Conservation (phyloP, 2,329 filamentous ascomycete genomes). For the Allantophomopsis lycopodina region DNA sequence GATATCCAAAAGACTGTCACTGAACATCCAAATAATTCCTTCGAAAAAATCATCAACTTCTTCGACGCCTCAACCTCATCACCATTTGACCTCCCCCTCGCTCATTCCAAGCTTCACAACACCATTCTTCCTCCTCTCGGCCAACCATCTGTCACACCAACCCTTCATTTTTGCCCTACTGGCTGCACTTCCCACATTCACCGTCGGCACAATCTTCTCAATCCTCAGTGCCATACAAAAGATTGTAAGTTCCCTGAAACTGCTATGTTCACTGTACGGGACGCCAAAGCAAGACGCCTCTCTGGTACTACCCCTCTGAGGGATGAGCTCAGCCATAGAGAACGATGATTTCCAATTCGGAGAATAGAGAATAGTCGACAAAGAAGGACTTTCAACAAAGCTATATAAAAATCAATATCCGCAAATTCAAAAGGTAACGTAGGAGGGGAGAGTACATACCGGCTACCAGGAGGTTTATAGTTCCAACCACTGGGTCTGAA, state of each 20-base stretch:
- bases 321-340: conserved; percentile 54
- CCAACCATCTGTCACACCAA: conserved; percentile 50
- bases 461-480: conserved; percentile 59
- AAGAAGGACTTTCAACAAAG: conserved; percentile 45
- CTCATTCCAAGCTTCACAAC: conserved; percentile 22
- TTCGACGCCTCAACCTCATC: no score
- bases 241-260: conserved; percentile 85
- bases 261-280: conserved; percentile 91
- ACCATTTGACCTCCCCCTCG: conserved; percentile 14
- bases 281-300: conserved; percentile 85
- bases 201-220: conserved; percentile 83
- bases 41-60: no score
- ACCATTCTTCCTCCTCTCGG: conserved; percentile 42
- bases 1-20: no score
- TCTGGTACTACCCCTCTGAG: conserved; percentile 71
- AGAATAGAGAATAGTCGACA: conserved; percentile 51
- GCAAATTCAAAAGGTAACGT: not conserved
- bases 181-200: conserved; percentile 58
- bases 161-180: conserved; percentile 45
- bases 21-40: no score
- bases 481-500: conserved; percentile 93
- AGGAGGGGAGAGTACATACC: conserved; percentile 21
- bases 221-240: conserved; percentile 82
- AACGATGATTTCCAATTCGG: conserved; percentile 61
- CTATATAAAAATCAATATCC: conserved; percentile 3